Evolutionary conservation across 345 rosid species (phyloP).

Genomic region (sweet orange (Citrus sinensis)): DVS_A1.0 CM039164.1:25796001-25796500

Average conservation of each 20-base stretch:
- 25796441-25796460: conserved; percentile 43
- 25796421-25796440: conserved; percentile 41
- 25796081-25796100: conserved; percentile 54
- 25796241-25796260: conserved; percentile 56
- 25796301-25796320: conserved; percentile 49
- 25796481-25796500: conserved; percentile 42
- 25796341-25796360: conserved; percentile 53
- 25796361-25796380: conserved; percentile 46
- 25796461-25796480: conserved; percentile 55
- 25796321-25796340: conserved; percentile 56
- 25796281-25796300: conserved; percentile 45
- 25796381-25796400: conserved; percentile 50
- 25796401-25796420: conserved; percentile 43
- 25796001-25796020: conserved; percentile 95
- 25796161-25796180: conserved; percentile 45
- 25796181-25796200: conserved; percentile 64
- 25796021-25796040: conserved; percentile 83
- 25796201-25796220: conserved; percentile 47
- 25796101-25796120: conserved; percentile 50
- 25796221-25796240: conserved; percentile 52
- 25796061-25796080: conserved; percentile 69
- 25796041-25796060: conserved; percentile 55
- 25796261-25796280: conserved; percentile 48
- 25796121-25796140: conserved; percentile 51
- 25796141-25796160: conserved; percentile 47